Percentiles rank a stretch among this genome's conserved stretches.
phyloP scores from a whole-genome alignment of 805 yeast species.

The Ogataea wickerhamii region DNA sequence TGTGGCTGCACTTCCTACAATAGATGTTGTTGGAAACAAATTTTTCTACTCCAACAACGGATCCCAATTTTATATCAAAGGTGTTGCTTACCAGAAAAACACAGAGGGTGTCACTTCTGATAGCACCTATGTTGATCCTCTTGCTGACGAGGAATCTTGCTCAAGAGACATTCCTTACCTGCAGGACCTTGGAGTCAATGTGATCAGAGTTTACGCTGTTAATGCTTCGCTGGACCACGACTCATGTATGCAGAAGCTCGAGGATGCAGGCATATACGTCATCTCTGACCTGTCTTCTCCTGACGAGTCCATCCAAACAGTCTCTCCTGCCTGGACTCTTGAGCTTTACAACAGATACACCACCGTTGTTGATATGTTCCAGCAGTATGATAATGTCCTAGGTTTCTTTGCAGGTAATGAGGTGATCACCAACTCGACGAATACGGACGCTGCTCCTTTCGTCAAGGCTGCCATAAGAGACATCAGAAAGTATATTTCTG shows the following conservation, averaged over 20 bases:
- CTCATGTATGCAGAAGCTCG: slow-evolving; percentile 68
- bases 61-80: slow-evolving; percentile 81
- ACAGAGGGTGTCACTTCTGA: slow-evolving; percentile 39
- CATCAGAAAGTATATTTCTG: slow-evolving; percentile 67
- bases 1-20: slow-evolving; percentile 39
- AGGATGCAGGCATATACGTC: slow-evolving; percentile 87
- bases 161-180: slow-evolving; percentile 81
- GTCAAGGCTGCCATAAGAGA: slow-evolving; percentile 97
- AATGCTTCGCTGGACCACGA: slow-evolving; percentile 71
- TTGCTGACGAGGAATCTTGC: slow-evolving; percentile 68
- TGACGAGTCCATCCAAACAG: slow-evolving; percentile 68
- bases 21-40: slow-evolving; percentile 68
- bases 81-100: slow-evolving; percentile 82
- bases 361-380: slow-evolving; percentile 75
- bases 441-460: slow-evolving; percentile 87
- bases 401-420: slow-evolving; percentile 99
- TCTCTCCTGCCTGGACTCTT: slow-evolving; percentile 73
- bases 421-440: slow-evolving; percentile 79
- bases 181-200: slow-evolving; percentile 63
- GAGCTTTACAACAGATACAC: slow-evolving; percentile 74
- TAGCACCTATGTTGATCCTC: slow-evolving; percentile 60
- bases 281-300: slow-evolving; percentile 91
- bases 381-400: slow-evolving; percentile 71
- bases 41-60: slow-evolving; percentile 72
- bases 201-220: slow-evolving; percentile 82